Conservation (phyloP, 2,329 filamentous ascomycete genomes). For the Cladosporium sp. region DNA sequence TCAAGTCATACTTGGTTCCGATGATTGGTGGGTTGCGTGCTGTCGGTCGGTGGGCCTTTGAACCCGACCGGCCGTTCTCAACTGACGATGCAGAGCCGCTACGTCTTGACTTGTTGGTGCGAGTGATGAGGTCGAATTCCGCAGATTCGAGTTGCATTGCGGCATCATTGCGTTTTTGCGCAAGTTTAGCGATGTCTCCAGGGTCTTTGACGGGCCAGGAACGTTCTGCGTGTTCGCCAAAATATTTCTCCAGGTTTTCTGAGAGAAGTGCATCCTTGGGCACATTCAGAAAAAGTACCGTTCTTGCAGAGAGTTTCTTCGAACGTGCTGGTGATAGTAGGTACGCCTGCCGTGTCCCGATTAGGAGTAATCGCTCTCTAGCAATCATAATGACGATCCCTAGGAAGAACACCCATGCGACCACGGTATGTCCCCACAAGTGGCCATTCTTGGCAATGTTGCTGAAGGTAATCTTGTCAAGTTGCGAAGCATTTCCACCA, state of each 20-base stretch:
- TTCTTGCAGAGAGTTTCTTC: constrained; percentile 43
- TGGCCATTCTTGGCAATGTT: constrained; percentile 40
- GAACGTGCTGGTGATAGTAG: constrained; percentile 41
- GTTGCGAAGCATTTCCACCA: constrained; percentile 28
- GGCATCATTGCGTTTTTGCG: constrained; percentile 41
- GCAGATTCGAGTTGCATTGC: constrained; percentile 42
- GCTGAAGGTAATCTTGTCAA: constrained; percentile 32
- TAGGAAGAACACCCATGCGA: constrained; percentile 41
- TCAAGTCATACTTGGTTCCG: constrained; percentile 84
- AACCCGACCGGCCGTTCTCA: not conserved
- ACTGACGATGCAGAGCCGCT: not conserved
- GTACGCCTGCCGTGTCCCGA: constrained; percentile 47
- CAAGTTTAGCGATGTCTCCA: constrained; percentile 41
- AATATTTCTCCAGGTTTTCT: constrained; percentile 30
- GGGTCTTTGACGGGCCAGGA: constrained; percentile 45
- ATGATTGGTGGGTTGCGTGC: constrained; percentile 67
- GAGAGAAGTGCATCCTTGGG: constrained; percentile 30
- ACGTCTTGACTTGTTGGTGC: constrained; percentile 25
- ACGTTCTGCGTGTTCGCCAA: constrained; percentile 35
- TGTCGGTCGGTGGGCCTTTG: constrained; percentile 51
- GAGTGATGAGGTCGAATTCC: constrained; percentile 41
- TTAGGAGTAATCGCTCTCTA: constrained; percentile 44
- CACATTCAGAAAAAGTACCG: constrained; percentile 46
- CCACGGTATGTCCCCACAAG: constrained; percentile 42
- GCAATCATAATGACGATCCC: constrained; percentile 40